Base-by-base conservation (phyloP, 129 eudicot genomes). In the Oenanthe sinensis region DNA sequence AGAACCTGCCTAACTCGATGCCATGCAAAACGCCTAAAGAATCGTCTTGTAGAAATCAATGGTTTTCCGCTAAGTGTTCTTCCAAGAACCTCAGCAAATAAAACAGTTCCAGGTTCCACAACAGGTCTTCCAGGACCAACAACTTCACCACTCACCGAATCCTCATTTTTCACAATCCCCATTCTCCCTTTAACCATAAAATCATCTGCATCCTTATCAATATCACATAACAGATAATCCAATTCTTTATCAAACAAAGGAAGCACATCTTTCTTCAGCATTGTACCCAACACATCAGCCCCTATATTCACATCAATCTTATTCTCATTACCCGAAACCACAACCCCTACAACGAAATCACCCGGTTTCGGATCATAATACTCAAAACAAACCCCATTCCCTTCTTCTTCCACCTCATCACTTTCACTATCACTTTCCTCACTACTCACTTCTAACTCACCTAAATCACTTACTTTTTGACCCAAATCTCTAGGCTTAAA, bases 1-100 rank as follows among this genome's bases (percentile, higher is more conserved):
- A 95, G 93, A 88, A 95, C 98, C 98, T 95, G 97, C 97, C 98
- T 95, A 96, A 95, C 98, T 79, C 98, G 97, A 83, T 95, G 97
- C 98, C 97, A 95, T 39, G 98, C 92, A 70, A 95, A 62, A n/a
- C 92, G 88, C 22, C 96, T 86, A 82, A 95, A 74, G 40, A 11
- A 70, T 71, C 92, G 83, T 37, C 98, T 76, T 3, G 92, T 75
- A 24, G 97, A 95, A 60, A 95, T 82, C 88, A 95, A 83, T 3
- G 98, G 98, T 80, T 96, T 70, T 5, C 98, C 97, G 70, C 98
- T 89, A 60, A 95, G 93, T 8, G 92, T 95, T 79, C 98, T 91
- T 28, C 98, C 98, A 58, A 82, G 37, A 42, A 72, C 54, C 39
- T 72, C 54, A 4, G 76, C 76, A 72, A 72, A 72, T 14, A 72